Conservation (phyloP, 495 filamentous ascomycete species). For the Xylaria palmicola region DNA sequence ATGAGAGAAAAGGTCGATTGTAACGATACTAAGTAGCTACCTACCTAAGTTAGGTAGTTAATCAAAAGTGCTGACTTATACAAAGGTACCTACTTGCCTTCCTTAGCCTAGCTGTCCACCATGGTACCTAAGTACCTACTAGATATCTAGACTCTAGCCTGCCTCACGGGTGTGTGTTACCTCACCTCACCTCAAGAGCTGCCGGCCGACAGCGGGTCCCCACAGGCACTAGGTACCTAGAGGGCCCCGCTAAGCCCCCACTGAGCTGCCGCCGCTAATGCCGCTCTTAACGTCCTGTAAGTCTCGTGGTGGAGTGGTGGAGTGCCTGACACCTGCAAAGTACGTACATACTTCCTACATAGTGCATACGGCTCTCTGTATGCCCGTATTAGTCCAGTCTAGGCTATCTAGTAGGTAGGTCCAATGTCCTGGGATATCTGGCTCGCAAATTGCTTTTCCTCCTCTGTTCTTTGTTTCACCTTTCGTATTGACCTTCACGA, state of each 20-base stretch:
- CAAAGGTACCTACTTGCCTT: neutral
- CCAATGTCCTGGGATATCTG: slow-evolving; percentile 3
- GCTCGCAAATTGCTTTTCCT: slow-evolving; percentile 7
- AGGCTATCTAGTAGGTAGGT: too few relatives aligned
- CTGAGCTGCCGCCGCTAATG: slow-evolving; percentile 15
- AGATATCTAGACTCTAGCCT: neutral
- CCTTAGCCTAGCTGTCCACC: too few relatives aligned
- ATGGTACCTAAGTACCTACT: neutral
- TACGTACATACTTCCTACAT: neutral
- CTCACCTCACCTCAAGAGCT: too few relatives aligned
- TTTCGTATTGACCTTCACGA: neutral
- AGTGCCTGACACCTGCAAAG: too few relatives aligned
- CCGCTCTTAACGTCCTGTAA: slow-evolving; percentile 5
- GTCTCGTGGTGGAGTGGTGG: neutral
- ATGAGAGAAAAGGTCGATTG: too few relatives aligned
- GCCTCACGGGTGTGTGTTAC: too few relatives aligned
- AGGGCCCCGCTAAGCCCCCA: neutral
- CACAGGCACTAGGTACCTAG: neutral
- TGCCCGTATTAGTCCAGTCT: too few relatives aligned
- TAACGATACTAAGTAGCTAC: neutral
- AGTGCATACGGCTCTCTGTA: too few relatives aligned
- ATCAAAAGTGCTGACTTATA: neutral
- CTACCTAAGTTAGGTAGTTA: neutral
- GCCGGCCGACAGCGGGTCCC: too few relatives aligned
- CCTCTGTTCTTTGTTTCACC: neutral